A percentile compares a stretch with the other conserved stretches of the same genome.
phyloP scores from a whole-genome alignment of 768 basidiomycete species.

The Lactifluus echinatus region DNA sequence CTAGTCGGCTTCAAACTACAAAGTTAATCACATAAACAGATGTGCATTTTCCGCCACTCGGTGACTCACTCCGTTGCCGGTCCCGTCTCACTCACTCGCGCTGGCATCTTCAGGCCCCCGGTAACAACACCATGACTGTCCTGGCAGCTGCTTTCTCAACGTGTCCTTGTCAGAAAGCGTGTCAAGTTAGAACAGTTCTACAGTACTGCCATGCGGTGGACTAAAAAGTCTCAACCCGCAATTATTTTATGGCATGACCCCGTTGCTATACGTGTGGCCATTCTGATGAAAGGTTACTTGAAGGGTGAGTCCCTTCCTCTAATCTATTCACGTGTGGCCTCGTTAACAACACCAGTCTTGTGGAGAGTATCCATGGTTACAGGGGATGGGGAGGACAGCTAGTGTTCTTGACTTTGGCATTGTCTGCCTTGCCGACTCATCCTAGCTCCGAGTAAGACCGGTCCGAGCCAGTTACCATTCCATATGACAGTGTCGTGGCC shows the following conservation, averaged over 20 bases:
- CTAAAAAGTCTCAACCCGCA: slow-evolving; percentile 8
- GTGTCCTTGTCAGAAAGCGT: too few relatives aligned
- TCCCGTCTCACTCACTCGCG: too few relatives aligned
- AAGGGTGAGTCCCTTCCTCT: slow-evolving; percentile 34
- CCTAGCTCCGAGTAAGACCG: slow-evolving; percentile 50
- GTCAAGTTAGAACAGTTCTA: slow-evolving; percentile 24
- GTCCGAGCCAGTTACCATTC: slow-evolving; percentile 41
- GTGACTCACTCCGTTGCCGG: too few relatives aligned
- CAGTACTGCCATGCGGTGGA: slow-evolving; percentile 18
- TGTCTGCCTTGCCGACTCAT: too few relatives aligned
- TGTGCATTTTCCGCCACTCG: too few relatives aligned
- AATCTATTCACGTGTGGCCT: slow-evolving; percentile 39
- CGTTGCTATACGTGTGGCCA: slow-evolving; percentile 21
- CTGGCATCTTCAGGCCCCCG: too few relatives aligned
- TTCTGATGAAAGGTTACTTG: slow-evolving; percentile 19
- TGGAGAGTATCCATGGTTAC: slow-evolving; percentile 33
- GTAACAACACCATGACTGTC: too few relatives aligned
- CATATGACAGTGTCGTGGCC: slow-evolving; percentile 26
- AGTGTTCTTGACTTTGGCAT: slow-evolving; percentile 45
- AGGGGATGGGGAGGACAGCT: slow-evolving; percentile 5
- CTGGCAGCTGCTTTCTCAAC: too few relatives aligned
- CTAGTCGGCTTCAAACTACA: too few relatives aligned
- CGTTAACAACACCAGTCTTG: slow-evolving; percentile 32
- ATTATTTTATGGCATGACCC: slow-evolving; percentile 20
- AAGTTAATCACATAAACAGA: too few relatives aligned